Evolutionary conservation across 2,329 filamentous ascomycete genomes (phyloP), one percentile per base, ranked within the genome.

Genomic region (Sclerotinia subarctica): DNA sequence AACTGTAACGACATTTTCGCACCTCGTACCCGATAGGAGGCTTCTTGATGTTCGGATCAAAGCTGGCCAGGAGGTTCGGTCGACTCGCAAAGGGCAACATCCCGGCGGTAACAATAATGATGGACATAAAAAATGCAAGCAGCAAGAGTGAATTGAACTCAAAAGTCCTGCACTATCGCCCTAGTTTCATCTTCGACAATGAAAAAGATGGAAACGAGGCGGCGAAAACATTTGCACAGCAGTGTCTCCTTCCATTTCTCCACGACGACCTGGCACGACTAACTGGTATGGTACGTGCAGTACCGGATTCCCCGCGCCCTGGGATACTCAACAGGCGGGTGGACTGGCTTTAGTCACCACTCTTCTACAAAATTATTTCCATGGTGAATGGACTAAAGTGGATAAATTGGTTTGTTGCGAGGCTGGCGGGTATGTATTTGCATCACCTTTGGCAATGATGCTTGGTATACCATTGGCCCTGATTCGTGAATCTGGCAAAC

Each of bases 401-500:
- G 75, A 79, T 66, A 78, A 73, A 1, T 72, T 90, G 8, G 82
- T 74, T 2, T 82, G 79, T 72, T 88, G 85, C 73, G 86, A 89
- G 77, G 80, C 80, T 0, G 86, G 87, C 56, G 85, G 86, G 29
- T 84, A 84, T 68, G 67, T 87, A 68, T 88, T 77, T 77, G 86
- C 85, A 1, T 79, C 86, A 13, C 75, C 83, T 2, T 77, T 89
- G 70, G 82, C 84, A 5, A 49, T 49, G 19, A 74, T 60, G 2
- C 72, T 84, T 57, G 67, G 78, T 51, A 46, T 82, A 13, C 83
- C 80, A 2, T 73, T 88, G 69, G 79, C 77, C 8, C 74, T 86
- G 54, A 81, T 89, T 68, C 85, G 87, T 51, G 78, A 85, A 73
- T 81, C 81, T 13, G 83, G 83, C 35, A 90, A 88, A 76, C 82